Evolutionary conservation across 768 basidiomycete genomes (phyloP), one percentile per base, ranked within the genome.

Genomic region (Tricholoma hemisulphureum): DNA sequence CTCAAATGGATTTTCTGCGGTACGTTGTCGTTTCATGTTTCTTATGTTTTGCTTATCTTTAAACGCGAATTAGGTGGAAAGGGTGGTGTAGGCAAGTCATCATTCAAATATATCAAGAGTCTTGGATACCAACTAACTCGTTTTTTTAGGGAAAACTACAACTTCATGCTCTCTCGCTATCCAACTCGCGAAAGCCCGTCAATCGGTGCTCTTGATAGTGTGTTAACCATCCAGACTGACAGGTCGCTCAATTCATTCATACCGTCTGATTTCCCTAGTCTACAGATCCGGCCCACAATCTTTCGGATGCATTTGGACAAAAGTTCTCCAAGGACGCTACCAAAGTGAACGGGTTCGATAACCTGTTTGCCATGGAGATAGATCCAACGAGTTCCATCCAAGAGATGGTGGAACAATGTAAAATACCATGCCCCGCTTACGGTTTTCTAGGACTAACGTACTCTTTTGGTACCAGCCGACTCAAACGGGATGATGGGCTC

Each of bases 1-100:
- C 75, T 98, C 59, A 97, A 98, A 72, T 99, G 96, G 96, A 98
- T 99, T 69, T 99, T 99, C 71, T 98, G 97, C 69, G 96, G 96
- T 85, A 73, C 58, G 90, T 83, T 28, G 58, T 55, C 32, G 29
- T 48, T 51, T 31, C 51, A 26, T 31, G 26, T 23, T 53, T 52
- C 37, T 54, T 46, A 23, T 48, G 23, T 55, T 61, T 39, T 56
- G 52, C 58, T 63, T 57, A 58, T 9, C 52, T 58, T n/a, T n/a
- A 28, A 54, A 52, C 58, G 61, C n/a, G 37, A 29, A 49, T 43
- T 67, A 97, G 95, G 95, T 80, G 95, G 95, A 53, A 98, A 98
- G 83, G 97, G 93, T 74, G 97, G 95, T 80, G 97, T 98, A 62
- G 94, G 95, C 89, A 71, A 73, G 90, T 77, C 61, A 21, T 41